Evolutionary conservation across 1,284 basidiomycete species (phyloP).

Genomic region (Microstroma glucosiphilum): DNA sequence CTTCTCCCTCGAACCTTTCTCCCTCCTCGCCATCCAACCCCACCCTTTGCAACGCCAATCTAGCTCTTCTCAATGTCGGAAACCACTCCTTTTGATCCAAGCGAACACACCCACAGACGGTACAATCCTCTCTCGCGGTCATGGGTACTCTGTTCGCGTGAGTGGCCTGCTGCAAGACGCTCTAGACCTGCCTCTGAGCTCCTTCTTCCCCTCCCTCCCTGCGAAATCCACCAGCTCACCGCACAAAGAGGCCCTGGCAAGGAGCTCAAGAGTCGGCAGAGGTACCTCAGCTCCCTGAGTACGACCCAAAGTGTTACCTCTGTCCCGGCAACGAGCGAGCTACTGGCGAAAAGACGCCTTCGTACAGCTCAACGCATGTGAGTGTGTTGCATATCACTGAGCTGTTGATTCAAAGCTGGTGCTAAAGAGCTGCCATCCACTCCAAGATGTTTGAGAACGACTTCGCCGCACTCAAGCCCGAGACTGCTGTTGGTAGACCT

Average conservation of each 20-base stretch:
- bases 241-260: constrained; percentile 49
- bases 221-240: constrained; percentile 25
- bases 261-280: constrained; percentile 41
- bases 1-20: no score
- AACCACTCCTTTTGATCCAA: constrained; percentile 26
- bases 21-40: no score
- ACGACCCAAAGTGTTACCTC: constrained; percentile 78
- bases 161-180: background rate
- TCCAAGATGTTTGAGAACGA: constrained; percentile 67
- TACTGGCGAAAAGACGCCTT: constrained; percentile 65
- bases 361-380: constrained; percentile 61
- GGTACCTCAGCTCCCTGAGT: constrained; percentile 54
- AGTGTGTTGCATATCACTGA: no score
- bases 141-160: constrained; percentile 47
- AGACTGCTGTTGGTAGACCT: constrained; percentile 21
- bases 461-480: constrained; percentile 71
- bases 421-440: no score
- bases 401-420: no score
- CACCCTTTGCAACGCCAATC: background rate
- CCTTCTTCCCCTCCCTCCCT: background rate
- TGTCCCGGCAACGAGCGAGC: constrained; percentile 83
- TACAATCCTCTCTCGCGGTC: constrained; percentile 43
- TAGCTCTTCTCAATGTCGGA: constrained; percentile 11
- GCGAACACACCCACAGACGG: constrained; percentile 44
- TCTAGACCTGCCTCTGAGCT: background rate